Percentiles rank a stretch among this genome's conserved stretches.
These are phyloP conservation scores for Leonotis leonurus DNA, from an alignment of 257 asterid species.

Conservation along the genomic window DNA sequence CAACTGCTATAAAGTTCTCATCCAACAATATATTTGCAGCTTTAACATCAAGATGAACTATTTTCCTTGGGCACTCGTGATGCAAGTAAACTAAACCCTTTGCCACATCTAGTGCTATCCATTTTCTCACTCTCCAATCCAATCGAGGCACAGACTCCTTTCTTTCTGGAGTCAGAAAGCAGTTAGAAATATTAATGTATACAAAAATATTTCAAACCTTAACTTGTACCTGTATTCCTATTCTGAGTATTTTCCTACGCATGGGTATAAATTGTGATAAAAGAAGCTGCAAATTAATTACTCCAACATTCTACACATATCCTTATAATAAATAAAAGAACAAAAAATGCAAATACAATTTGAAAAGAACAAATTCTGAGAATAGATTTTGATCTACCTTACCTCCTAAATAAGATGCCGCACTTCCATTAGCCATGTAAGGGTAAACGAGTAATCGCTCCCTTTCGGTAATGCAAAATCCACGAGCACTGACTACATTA, in stretches of 20 bases:
- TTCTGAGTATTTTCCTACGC: neutral
- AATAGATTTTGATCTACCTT: neutral
- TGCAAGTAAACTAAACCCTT: conserved; percentile 27
- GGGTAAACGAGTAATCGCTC: conserved; percentile 12
- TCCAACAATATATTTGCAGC: neutral
- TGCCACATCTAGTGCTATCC: conserved; percentile 25
- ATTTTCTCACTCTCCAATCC: conserved; percentile 21
- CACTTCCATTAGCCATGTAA: conserved; percentile 11
- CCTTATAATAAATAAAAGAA: too few relatives aligned
- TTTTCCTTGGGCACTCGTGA: conserved; percentile 12
- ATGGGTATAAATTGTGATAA: neutral
- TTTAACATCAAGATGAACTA: neutral
- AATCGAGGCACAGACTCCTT: conserved; percentile 11
- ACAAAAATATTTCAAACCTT: too few relatives aligned
- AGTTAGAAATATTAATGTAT: neutral
- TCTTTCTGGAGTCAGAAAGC: neutral
- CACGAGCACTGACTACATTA: neutral
- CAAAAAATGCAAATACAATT: too few relatives aligned
- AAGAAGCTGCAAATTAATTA: neutral
- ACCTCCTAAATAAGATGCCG: conserved; percentile 12
- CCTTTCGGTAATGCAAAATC: conserved; percentile 9
- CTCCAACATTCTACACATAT: neutral
- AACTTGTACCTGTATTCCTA: neutral
- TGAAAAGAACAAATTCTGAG: too few relatives aligned
- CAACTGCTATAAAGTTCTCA: conserved; percentile 16